Evolutionary conservation across 2,329 filamentous ascomycete genomes (phyloP).

Genomic region (Cercospora berteroae): DNA sequence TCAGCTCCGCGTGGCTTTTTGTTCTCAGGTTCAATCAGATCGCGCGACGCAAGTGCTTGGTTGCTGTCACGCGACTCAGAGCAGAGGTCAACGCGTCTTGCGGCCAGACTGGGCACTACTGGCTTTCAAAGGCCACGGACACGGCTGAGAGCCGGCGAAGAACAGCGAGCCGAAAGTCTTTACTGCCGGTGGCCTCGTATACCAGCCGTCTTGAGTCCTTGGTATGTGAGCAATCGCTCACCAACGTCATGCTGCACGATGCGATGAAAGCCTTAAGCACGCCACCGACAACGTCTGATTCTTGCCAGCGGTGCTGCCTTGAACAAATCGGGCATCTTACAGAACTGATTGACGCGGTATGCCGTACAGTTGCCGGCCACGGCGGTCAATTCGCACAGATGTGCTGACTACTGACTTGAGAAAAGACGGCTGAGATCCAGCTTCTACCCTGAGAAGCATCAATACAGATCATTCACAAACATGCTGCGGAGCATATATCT

Average conservation of each 20-base stretch:
- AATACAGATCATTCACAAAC: not conserved
- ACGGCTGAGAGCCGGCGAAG: not conserved
- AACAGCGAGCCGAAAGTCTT: not conserved
- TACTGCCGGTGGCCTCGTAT: not conserved
- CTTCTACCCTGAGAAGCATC: not conserved
- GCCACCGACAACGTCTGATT: not conserved
- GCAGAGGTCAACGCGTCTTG: not conserved
- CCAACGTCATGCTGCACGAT: not conserved
- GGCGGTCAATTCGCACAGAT: not conserved
- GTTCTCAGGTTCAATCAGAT: not conserved
- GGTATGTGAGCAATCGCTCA: not conserved
- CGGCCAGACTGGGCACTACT: not conserved
- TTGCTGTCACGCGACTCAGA: not conserved
- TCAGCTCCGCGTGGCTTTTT: not conserved
- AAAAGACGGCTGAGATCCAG: not conserved
- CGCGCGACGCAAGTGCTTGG: not conserved
- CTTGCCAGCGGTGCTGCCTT: not conserved
- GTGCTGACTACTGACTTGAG: not conserved
- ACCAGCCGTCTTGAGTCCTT: not conserved
- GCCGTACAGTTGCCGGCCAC: not conserved
- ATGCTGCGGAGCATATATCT: not conserved
- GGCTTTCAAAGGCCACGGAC: not conserved
- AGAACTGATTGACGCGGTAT: not conserved
- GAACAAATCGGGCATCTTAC: not conserved
- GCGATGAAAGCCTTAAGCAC: not conserved